Percentiles rank a stretch among this genome's conserved stretches.
Evolutionary conservation across 306 rosid species (phyloP).

Genomic region (Datisca glomerata): DNA sequence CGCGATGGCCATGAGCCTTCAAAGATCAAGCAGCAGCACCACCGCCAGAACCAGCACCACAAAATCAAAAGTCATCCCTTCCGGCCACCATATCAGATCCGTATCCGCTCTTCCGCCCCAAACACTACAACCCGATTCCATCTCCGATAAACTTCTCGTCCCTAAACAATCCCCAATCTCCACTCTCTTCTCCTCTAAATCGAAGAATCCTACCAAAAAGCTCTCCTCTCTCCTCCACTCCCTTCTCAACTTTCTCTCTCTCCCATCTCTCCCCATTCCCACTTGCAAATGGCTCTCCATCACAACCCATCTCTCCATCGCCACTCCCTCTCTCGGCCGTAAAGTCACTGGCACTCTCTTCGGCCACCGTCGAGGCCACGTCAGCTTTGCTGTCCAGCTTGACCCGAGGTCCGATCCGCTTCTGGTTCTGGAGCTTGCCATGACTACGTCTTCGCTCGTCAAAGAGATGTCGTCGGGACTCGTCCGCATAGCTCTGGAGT

Average conservation of each 20-base stretch:
- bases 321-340: conserved; percentile 38
- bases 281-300: conserved; percentile 64
- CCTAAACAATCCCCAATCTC: conserved; percentile 22
- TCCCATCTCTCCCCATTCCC: conserved; percentile 38
- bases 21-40: conserved; percentile 34
- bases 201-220: conserved; percentile 16
- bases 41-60: conserved; percentile 15
- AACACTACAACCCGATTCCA: conserved; percentile 9
- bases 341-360: conserved; percentile 90
- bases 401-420: conserved; percentile 62
- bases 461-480: conserved; percentile 93
- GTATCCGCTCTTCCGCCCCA: conserved; percentile 5
- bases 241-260: conserved; percentile 45
- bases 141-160: conserved; percentile 34
- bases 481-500: conserved; percentile 76
- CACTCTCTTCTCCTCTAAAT: conserved; percentile 6
- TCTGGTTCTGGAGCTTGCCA: conserved; percentile 59
- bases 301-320: conserved; percentile 35
- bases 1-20: conserved; percentile 38
- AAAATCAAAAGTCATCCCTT: too few species aligned
- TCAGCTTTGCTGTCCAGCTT: conserved; percentile 81
- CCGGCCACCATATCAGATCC: conserved; percentile 1
- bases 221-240: conserved; percentile 47
- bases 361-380: conserved; percentile 76
- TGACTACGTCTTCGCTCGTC: conserved; percentile 65